Evolutionary conservation across 306 rosid genomes (phyloP).

Genomic region (Prunus davidiana): DNA sequence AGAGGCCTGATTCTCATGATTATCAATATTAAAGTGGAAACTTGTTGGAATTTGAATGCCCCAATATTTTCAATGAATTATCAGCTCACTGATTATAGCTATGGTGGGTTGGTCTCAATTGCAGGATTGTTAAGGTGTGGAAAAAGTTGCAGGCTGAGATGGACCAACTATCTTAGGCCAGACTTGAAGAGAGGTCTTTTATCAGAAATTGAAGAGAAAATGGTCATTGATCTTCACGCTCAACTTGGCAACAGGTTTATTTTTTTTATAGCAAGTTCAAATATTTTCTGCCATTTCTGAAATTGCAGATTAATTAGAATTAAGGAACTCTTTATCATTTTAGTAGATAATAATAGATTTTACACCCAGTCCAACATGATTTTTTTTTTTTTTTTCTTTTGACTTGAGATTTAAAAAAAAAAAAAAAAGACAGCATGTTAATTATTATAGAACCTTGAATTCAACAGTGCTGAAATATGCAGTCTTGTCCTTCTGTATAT

Average conservation of each 20-base stretch:
- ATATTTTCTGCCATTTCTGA: not conserved
- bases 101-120: conserved; percentile 9
- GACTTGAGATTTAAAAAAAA: not conserved
- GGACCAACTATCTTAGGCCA: conserved; percentile 91
- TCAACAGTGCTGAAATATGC: not conserved
- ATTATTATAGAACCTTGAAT: not conserved
- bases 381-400: not conserved
- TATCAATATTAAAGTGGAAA: not conserved
- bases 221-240: conserved; percentile 94
- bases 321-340: not conserved
- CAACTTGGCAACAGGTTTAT: conserved; percentile 89
- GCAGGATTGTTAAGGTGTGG: conserved; percentile 92
- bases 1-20: no score
- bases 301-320: not conserved
- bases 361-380: not conserved
- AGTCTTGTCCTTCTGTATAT: not conserved
- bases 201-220: conserved; percentile 72
- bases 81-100: conserved; percentile 1
- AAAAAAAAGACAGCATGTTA: not conserved
- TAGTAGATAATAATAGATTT: not conserved
- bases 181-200: conserved; percentile 92
- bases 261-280: no score
- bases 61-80: not conserved
- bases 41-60: not conserved
- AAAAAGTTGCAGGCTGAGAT: conserved; percentile 90